These are phyloP conservation scores for Haberlea rhodopensis DNA, from an alignment of 257 asterid genomes.

Conservation along the genomic window DNA sequence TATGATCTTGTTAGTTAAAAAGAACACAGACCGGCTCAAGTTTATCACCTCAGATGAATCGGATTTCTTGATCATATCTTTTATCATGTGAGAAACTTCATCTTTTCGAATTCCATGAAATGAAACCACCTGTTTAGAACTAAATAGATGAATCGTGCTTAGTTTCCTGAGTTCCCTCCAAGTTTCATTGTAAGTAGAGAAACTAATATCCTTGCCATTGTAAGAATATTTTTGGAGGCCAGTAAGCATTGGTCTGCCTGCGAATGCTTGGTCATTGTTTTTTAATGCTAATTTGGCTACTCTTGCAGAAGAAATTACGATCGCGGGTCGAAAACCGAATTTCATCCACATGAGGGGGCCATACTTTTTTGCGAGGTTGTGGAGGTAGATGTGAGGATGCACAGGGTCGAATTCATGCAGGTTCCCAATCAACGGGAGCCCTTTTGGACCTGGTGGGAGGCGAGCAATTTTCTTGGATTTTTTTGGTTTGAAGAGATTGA, in stretches of 20 bases:
- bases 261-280: conserved; percentile 6
- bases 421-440: neutral
- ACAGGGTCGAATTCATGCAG: neutral
- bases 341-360: neutral
- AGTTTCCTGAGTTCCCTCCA: conserved; percentile 4
- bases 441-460: neutral
- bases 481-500: neutral
- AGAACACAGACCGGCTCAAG: conserved; percentile 1
- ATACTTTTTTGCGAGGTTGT: neutral
- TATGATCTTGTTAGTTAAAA: neutral
- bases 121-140: neutral
- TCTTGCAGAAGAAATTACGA: neutral
- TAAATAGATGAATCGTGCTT: neutral
- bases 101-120: conserved; percentile 11
- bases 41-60: neutral
- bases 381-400: neutral
- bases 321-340: neutral
- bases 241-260: conserved; percentile 5
- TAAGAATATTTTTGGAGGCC: neutral
- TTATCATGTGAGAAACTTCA: conserved; percentile 4
- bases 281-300: conserved; percentile 10
- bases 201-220: conserved; percentile 7
- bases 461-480: neutral
- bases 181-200: neutral
- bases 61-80: conserved; percentile 5